phyloP scores from a whole-genome alignment of 176 grass and related monocot genomes.

The Oryza meyeriana region DNA sequence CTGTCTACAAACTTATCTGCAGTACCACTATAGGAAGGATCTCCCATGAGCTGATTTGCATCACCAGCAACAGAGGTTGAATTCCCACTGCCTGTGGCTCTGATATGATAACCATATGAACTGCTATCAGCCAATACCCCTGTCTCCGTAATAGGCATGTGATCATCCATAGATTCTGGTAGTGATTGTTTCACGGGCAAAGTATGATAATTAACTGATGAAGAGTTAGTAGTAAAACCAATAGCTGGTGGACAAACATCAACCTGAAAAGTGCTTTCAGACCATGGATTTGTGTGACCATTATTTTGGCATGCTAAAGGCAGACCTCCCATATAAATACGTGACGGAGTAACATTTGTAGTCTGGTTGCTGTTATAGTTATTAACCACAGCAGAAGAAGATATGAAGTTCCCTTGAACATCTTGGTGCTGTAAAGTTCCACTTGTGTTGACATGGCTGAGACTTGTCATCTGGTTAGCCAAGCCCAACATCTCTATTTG shows the following conservation, averaged over 20 bases:
- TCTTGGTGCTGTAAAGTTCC: conserved; percentile 28
- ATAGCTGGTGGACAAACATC: conserved; percentile 21
- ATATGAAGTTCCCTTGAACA: conserved; percentile 30
- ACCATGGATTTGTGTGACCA: conserved; percentile 41
- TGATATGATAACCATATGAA: conserved; percentile 31
- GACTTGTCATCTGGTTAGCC: conserved; percentile 8
- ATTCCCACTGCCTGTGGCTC: conserved; percentile 25
- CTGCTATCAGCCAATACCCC: conserved; percentile 32
- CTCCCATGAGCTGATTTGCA: conserved; percentile 32
- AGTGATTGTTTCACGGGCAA: conserved; percentile 33
- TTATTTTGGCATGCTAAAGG: conserved; percentile 38
- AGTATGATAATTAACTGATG: conserved; percentile 23
- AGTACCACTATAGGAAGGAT: conserved; percentile 41
- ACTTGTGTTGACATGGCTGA: conserved; percentile 18
- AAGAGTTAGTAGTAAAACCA: conserved; percentile 39
- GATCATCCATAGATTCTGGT: conserved; percentile 30
- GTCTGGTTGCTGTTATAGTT: conserved; percentile 25
- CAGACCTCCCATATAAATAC: conserved; percentile 40
- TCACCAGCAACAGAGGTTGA: conserved; percentile 23
- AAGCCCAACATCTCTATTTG: conserved; percentile 10
- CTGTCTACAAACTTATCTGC: conserved; percentile 51
- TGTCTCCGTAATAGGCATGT: conserved; percentile 20
- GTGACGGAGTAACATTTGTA: conserved; percentile 41
- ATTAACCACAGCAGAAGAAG: conserved; percentile 24
- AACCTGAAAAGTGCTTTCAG: conserved; percentile 31